These are phyloP conservation scores for Magnaporthiopsis incrustans DNA, from an alignment of 2,329 filamentous ascomycete genomes.

Conservation along the genomic window DNA sequence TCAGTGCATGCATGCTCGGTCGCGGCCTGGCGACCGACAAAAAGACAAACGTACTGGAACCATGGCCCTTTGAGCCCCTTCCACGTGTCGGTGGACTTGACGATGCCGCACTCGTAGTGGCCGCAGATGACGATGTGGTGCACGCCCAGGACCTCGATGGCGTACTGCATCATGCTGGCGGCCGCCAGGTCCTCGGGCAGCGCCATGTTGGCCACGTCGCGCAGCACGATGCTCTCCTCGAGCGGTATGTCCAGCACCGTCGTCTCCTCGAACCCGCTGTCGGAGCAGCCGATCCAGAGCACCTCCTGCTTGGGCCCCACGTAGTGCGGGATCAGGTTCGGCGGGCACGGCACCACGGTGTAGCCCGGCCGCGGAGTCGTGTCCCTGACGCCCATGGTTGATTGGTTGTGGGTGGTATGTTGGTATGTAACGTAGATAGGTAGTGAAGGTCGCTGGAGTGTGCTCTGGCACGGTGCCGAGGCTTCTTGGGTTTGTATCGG, in stretches of 20 bases:
- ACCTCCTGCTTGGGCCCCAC: constrained; percentile 10
- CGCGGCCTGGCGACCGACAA: too few relatives aligned
- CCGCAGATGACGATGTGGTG: constrained; percentile 12
- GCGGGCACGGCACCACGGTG: constrained; percentile 7
- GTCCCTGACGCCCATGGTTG: constrained; percentile 1
- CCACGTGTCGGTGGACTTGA: constrained; percentile 7
- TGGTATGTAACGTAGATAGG: not conserved
- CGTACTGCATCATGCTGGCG: constrained; percentile 10
- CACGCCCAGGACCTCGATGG: constrained; percentile 10
- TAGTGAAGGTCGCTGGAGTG: not conserved
- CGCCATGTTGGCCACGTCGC: constrained; percentile 12
- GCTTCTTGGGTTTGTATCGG: not conserved
- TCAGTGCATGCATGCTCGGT: not conserved
- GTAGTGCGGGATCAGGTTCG: constrained; percentile 9
- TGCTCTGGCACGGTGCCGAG: not conserved
- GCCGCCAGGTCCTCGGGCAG: constrained; percentile 8
- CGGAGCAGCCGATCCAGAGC: constrained; percentile 13
- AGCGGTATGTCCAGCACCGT: constrained; percentile 10
- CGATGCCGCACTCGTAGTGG: constrained; percentile 12
- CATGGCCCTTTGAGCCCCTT: constrained; percentile 9
- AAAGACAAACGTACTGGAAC: constrained; percentile 7
- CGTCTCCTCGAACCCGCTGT: constrained; percentile 12
- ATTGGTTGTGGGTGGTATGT: not conserved
- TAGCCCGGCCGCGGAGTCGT: constrained; percentile 6
- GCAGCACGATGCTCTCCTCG: constrained; percentile 11